Base-by-base conservation (phyloP, 345 rosid genomes). In the Eucalyptus urophylla region DNA sequence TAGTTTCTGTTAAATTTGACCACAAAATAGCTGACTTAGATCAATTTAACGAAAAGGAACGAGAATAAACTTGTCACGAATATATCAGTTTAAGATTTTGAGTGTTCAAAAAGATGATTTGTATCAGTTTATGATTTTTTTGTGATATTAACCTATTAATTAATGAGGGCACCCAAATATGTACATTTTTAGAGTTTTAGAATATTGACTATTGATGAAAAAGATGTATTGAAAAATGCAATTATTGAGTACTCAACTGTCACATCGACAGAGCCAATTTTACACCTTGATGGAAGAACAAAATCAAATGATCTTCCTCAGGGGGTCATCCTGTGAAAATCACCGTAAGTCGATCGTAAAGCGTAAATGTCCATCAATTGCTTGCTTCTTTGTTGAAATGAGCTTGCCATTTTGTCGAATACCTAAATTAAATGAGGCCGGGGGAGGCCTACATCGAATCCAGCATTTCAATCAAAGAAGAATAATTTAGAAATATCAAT, bases 81-180 rank as follows among this genome's bases (percentile, higher is more conserved):
- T 53, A 53, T 53, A 3, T 19, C 11, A 0, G 0, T 53, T 53
- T 53, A 1, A 53, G 0, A 53, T 53, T 53, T 51, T 53, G 1
- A 53, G 24, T 53, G 1, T 8, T 53, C 25, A 53, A 53, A 53
- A 53, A 0, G 21, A 8, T 53, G 5, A 53, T 53, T 53, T 53
- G 58, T 53, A 53, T 53, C 11, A 2, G 0, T 53, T 53, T 53
- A 21, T 53, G 0, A 53, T 53, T 53, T 53, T 43, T 53, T 53
- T 53, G 0, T 53, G 2, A 4, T 53, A 53, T 53, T 53, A 4
- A 53, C 25, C 0, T 3, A 8, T 53, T 56, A 15, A 17, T 67
- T 15, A 15, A 8, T 0, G 3, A 31, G 0, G 43, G 11, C 3
- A 31, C 11, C 1, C 2, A 1, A 0, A 15, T 31, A 8, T 33